phyloP scores from a whole-genome alignment of 306 rosid genomes.

The Malus sylvestris region DNA sequence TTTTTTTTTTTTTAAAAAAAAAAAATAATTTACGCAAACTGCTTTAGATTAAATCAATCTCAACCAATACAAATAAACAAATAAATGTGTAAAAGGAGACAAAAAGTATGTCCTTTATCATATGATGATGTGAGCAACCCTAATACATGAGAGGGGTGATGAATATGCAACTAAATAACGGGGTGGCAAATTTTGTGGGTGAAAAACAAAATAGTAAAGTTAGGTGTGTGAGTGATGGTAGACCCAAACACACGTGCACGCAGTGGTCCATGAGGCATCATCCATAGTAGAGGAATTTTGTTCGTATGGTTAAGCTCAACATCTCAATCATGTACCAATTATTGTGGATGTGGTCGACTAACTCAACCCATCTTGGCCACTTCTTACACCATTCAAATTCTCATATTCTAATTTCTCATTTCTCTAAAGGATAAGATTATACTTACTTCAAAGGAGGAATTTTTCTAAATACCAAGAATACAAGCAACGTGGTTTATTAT shows the following conservation, averaged over 20 bases:
- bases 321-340: slow-evolving; percentile 65
- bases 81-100: not conserved
- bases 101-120: not conserved
- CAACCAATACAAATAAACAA: not conserved
- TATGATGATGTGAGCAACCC: not conserved
- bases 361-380: slow-evolving; percentile 28
- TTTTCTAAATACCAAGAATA: too few relatives aligned
- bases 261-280: slow-evolving; percentile 47
- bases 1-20: too few relatives aligned
- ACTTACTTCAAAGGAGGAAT: not conserved
- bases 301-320: slow-evolving; percentile 55
- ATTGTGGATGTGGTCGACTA: slow-evolving; percentile 51
- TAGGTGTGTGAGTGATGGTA: slow-evolving; percentile 19
- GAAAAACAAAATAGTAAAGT: not conserved
- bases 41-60: not conserved
- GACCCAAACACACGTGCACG: slow-evolving; percentile 76
- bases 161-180: not conserved
- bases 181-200: not conserved
- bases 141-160: not conserved
- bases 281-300: slow-evolving; percentile 49
- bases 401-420: slow-evolving; percentile 7
- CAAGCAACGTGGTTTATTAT: not conserved
- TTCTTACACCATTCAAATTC: slow-evolving; percentile 12
- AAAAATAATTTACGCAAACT: not conserved
- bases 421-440: slow-evolving; percentile 16